Percentiles rank a stretch among this genome's conserved stretches.
Conservation (phyloP, 495 filamentous ascomycete genomes). For the Aspergillus cristatus region DNA sequence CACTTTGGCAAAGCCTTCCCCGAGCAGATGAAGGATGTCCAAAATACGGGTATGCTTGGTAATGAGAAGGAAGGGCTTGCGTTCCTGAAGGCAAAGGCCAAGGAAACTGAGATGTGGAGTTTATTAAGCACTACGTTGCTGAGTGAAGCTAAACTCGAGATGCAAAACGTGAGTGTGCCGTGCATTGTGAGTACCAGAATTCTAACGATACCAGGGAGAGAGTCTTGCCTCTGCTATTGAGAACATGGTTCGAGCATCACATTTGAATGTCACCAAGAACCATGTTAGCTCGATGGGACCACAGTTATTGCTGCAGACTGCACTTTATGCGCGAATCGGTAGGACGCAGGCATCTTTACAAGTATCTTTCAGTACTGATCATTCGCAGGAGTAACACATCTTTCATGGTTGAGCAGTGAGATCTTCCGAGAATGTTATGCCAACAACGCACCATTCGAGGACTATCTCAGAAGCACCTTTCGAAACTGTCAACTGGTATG, state of each 20-base stretch:
- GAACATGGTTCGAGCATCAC: conserved; percentile 67
- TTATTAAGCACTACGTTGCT: conserved; percentile 77
- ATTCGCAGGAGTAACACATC: conserved; percentile 42
- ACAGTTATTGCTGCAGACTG: conserved; percentile 60
- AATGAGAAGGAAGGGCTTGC: conserved; percentile 72
- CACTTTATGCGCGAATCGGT: conserved; percentile 72
- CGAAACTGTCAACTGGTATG: conserved; percentile 47
- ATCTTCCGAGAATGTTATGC: conserved; percentile 69
- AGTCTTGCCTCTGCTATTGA: conserved; percentile 70
- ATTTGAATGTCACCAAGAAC: conserved; percentile 69
- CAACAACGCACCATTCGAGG: conserved; percentile 57
- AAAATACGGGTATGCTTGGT: conserved; percentile 62
- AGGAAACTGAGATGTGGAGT: conserved; percentile 80
- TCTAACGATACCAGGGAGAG: conserved; percentile 52
- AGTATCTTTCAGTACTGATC: conserved; percentile 12
- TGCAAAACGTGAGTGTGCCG: conserved; percentile 44
- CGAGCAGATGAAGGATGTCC: conserved; percentile 57
- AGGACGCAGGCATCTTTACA: no score
- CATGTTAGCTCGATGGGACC: conserved; percentile 62
- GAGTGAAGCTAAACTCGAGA: conserved; percentile 73
- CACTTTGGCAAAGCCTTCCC: conserved; percentile 86
- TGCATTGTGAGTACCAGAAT: background rate
- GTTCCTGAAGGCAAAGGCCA: conserved; percentile 81
- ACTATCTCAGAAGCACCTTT: conserved; percentile 61
- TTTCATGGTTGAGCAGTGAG: conserved; percentile 62